Base-by-base conservation (phyloP, 179 eudicot species). In the Pouteria campechiana region DNA sequence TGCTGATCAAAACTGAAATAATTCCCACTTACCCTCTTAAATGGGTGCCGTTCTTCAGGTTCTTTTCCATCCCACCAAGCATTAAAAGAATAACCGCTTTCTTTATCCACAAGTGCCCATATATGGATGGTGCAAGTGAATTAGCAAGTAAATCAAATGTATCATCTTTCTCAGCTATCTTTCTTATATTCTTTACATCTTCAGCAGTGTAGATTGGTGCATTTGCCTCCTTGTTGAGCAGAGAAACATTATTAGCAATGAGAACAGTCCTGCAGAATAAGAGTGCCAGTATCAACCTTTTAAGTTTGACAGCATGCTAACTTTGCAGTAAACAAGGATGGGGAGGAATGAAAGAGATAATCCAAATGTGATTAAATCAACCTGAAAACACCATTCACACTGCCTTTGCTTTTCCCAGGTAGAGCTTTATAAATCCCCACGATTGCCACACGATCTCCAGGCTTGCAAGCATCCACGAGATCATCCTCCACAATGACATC, bases 321-420 rank as follows among this genome's bases (percentile, higher is more conserved):
- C 17, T 7, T 32, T 19, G 23, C 30, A 32, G 32, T 0, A 46
- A 32, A 31, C 22, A 13, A 28, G n/a, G n/a, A n/a, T n/a, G n/a
- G n/a, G n/a, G n/a, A n/a, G 17, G 15, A 12, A 18, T 44, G 19
- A 42, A 6, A 17, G 24, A 40, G 43, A 34, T 12, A 16, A 33
- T 3, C 18, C 12, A n/a, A 54, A 32, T 10, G 27, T 39, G 19
- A 49, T n/a, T 17, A 17, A 33, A 45, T 17, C 58, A 41, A 92
- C 99, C 99, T 92, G 83, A 92, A 92, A 36, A 92, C 94, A 44
- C 99, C 99, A 69, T 81, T 92, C 43, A 92, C 80, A 60, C 96
- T 69, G 47, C 99, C 99, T 72, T 83, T 80, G 70, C 80, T 92
- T 72, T 65, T 80, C 2, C 96, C 96, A 41, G 99, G 93, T 53